Base-by-base conservation (phyloP, 768 basidiomycete species). In the Termitomyces sp. region DNA sequence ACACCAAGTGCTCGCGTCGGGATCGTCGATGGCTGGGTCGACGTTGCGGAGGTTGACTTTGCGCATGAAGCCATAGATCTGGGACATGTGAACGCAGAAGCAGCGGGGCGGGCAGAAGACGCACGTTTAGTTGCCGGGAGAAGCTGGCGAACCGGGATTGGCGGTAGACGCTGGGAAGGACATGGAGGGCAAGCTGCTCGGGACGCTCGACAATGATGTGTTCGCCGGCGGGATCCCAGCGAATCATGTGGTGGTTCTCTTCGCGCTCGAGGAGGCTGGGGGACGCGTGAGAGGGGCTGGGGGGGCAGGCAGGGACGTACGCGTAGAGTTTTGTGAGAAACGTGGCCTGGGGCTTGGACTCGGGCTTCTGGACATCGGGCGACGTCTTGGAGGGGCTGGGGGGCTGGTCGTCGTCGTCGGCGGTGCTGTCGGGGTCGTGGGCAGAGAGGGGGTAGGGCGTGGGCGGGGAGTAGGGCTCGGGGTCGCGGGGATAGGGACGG, bases 21-120 rank as follows among this genome's bases (percentile, higher is more conserved):
- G 93, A 74, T 96, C 94, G 74, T 91, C 89, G 63, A 94, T 94
- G 60, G 90, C 91, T 60, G 91, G 90, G 77, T 95, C 93, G 71
- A 94, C 89, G 75, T 95, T 94, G 70, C 91, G 88, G 64, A 95
- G 80, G 77, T 94, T 95, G 69, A 96, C 91, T 73, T 96, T 95
- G 74, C 94, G 92, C 91, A 95, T 95, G 79, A 94, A 97, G 62
- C 94, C 94, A 77, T 97, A 97, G 74, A 97, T 97, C 94, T 96
- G 65, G n/a, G n/a, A n/a, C n/a, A n/a, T n/a, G n/a, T n/a, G n/a
- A n/a, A n/a, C n/a, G n/a, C n/a, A n/a, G n/a, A n/a, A n/a, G n/a
- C n/a, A n/a, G n/a, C n/a, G n/a, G n/a, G n/a, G n/a, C n/a, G n/a
- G n/a, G n/a, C n/a, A n/a, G n/a, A 62, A 67, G 64, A 82, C 85